phyloP scores from a whole-genome alignment of 2,329 filamentous ascomycete genomes.

The Fusarium verticillioides region DNA sequence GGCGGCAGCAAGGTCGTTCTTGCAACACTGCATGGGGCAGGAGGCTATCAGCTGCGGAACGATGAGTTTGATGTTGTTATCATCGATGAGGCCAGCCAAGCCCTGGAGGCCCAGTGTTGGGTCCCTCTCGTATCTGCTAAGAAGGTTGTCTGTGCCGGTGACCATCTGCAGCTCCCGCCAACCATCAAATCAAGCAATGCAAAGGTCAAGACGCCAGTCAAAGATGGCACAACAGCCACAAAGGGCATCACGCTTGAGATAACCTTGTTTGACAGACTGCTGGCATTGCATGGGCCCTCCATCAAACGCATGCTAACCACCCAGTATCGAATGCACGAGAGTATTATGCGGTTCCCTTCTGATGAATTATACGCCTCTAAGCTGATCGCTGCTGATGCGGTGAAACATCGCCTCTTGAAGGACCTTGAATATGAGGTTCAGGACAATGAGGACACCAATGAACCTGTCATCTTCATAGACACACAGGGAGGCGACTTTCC shows the following conservation, averaged over 20 bases:
- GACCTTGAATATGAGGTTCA: slow-evolving; percentile 82
- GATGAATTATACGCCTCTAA: slow-evolving; percentile 85
- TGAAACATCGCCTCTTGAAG: slow-evolving; percentile 78
- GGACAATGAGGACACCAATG: slow-evolving; percentile 85
- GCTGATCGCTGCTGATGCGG: slow-evolving; percentile 82
- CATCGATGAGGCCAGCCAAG: slow-evolving; percentile 96
- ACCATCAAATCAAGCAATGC: slow-evolving; percentile 86
- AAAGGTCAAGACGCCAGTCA: slow-evolving; percentile 56
- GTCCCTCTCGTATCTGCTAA: slow-evolving; percentile 82
- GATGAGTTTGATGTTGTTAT: slow-evolving; percentile 93
- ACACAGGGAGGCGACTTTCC: slow-evolving; percentile 95
- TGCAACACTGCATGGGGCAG: slow-evolving; percentile 91
- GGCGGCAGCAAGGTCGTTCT: slow-evolving; percentile 86
- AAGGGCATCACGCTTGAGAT: slow-evolving; percentile 77
- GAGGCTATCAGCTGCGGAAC: slow-evolving; percentile 81
- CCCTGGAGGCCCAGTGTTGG: slow-evolving; percentile 97
- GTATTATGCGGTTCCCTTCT: slow-evolving; percentile 95
- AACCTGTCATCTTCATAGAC: slow-evolving; percentile 93
- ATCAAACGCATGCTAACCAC: slow-evolving; percentile 97
- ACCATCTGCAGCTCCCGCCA: slow-evolving; percentile 92
- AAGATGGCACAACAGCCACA: slow-evolving; percentile 52
- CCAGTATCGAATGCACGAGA: slow-evolving; percentile 98
- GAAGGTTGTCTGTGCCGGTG: slow-evolving; percentile 91
- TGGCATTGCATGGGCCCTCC: slow-evolving; percentile 79
- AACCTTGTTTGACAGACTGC: slow-evolving; percentile 92